phyloP scores from a whole-genome alignment of 768 basidiomycete species.

The Termitomyces eurrhizus region DNA sequence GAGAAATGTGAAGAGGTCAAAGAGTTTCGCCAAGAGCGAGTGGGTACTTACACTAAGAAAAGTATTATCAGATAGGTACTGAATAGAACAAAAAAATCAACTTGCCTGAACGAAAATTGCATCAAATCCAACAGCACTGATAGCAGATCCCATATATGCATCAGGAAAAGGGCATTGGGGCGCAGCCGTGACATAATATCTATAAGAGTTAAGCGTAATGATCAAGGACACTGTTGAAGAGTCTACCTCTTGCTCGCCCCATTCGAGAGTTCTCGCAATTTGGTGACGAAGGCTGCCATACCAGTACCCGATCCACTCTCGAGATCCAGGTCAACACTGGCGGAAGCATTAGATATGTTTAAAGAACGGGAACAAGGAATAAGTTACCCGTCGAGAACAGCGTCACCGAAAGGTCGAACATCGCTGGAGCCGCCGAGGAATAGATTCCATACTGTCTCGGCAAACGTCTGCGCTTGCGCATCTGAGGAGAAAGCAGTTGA shows the following conservation, averaged over 20 bases:
- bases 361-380: constrained; percentile 4
- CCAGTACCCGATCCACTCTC: constrained; percentile 53
- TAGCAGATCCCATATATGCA: constrained; percentile 50
- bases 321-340: constrained; percentile 66
- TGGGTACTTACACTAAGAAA: constrained; percentile 11
- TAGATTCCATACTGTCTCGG: constrained; percentile 65
- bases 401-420: constrained; percentile 67
- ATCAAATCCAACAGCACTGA: constrained; percentile 63
- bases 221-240: neutral
- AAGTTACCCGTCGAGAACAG: constrained; percentile 67
- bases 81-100: neutral
- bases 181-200: constrained; percentile 64
- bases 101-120: constrained; percentile 51
- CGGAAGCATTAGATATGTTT: neutral
- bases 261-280: constrained; percentile 45
- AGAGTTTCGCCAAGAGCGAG: neutral
- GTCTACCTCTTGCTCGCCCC: constrained; percentile 50
- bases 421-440: constrained; percentile 58
- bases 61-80: neutral
- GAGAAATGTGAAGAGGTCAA: neutral
- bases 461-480: constrained; percentile 53
- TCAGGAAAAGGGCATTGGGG: constrained; percentile 72
- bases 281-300: constrained; percentile 51
- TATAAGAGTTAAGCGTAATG: constrained; percentile 14
- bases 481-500: constrained; percentile 55